Conservation (phyloP, 2,329 filamentous ascomycete genomes). For the Pezizomycotina sp. region DNA sequence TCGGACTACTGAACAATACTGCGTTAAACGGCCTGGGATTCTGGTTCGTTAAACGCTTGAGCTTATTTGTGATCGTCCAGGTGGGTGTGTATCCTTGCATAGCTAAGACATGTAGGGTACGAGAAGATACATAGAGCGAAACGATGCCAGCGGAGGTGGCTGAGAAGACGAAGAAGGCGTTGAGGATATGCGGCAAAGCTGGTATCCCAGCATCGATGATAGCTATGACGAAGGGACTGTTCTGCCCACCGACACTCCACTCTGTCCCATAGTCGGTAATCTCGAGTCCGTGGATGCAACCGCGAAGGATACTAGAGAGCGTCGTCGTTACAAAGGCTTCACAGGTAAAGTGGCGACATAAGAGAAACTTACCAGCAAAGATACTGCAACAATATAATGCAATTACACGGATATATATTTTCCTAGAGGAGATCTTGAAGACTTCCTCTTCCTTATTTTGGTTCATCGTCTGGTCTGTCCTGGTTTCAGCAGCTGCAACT, state of each 20-base stretch:
- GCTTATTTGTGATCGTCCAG: constrained; percentile 26
- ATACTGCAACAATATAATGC: constrained; percentile 25
- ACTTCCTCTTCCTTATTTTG: constrained; percentile 28
- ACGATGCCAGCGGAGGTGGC: constrained; percentile 32
- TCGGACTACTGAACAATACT: constrained; percentile 29
- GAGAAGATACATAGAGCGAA: constrained; percentile 31
- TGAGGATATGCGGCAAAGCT: constrained; percentile 31
- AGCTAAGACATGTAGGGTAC: constrained; percentile 33
- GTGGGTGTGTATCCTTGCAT: constrained; percentile 30
- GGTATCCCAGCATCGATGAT: constrained; percentile 30
- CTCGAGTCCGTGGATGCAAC: too few relatives aligned
- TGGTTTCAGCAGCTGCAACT: constrained; percentile 33
- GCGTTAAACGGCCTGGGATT: constrained; percentile 31
- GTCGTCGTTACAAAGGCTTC: too few relatives aligned
- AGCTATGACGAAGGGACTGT: constrained; percentile 31
- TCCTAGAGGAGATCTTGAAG: constrained; percentile 32
- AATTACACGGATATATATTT: constrained; percentile 30
- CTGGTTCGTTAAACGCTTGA: constrained; percentile 27
- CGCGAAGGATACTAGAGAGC: too few relatives aligned
- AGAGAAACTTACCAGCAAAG: too few relatives aligned
- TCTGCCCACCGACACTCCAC: constrained; percentile 27
- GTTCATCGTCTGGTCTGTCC: constrained; percentile 28
- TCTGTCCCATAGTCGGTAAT: constrained; percentile 25
- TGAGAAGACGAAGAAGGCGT: constrained; percentile 34
- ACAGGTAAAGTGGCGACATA: too few relatives aligned